Percentiles rank a stretch among this genome's conserved stretches.
Conservation (phyloP, 1,139 yeast genomes). For the Yamadazyma songkhlaensis region DNA sequence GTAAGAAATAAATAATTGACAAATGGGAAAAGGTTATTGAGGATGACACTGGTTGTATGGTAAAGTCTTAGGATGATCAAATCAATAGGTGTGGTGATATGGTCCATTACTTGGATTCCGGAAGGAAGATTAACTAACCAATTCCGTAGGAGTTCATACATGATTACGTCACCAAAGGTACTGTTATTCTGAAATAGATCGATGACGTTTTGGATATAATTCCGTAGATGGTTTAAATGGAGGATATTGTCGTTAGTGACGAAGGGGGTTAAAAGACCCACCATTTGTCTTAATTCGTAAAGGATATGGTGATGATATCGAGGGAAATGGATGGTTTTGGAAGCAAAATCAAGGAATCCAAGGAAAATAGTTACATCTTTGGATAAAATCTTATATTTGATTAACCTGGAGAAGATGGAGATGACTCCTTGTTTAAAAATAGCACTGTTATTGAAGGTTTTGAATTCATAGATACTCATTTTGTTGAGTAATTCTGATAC, state of each 20-base stretch:
- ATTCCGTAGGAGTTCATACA: conserved; percentile 22
- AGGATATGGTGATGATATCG: conserved; percentile 19
- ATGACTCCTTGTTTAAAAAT: conserved; percentile 27
- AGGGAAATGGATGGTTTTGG: conserved; percentile 22
- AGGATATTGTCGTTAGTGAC: conserved; percentile 5
- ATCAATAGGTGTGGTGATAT: conserved; percentile 17
- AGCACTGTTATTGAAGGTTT: conserved; percentile 18
- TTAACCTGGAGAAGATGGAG: conserved; percentile 20
- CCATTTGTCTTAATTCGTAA: conserved; percentile 17
- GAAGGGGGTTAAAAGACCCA: conserved; percentile 10
- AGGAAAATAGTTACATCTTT: conserved; percentile 18
- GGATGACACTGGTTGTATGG: conserved; percentile 16
- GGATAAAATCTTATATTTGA: conserved; percentile 8
- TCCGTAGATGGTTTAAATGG: not conserved
- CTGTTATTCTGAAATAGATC: too few relatives aligned
- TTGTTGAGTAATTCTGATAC: conserved; percentile 24
- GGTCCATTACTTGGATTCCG: conserved; percentile 15
- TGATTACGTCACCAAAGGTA: not conserved
- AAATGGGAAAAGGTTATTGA: conserved; percentile 26
- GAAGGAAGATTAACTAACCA: conserved; percentile 27
- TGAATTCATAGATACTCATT: conserved; percentile 23
- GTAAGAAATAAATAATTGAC: conserved; percentile 22
- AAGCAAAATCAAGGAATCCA: conserved; percentile 20
- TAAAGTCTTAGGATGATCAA: conserved; percentile 18
- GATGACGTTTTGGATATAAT: too few relatives aligned